phyloP scores from a whole-genome alignment of 768 basidiomycete genomes.

The Tremella yokohamensis region DNA sequence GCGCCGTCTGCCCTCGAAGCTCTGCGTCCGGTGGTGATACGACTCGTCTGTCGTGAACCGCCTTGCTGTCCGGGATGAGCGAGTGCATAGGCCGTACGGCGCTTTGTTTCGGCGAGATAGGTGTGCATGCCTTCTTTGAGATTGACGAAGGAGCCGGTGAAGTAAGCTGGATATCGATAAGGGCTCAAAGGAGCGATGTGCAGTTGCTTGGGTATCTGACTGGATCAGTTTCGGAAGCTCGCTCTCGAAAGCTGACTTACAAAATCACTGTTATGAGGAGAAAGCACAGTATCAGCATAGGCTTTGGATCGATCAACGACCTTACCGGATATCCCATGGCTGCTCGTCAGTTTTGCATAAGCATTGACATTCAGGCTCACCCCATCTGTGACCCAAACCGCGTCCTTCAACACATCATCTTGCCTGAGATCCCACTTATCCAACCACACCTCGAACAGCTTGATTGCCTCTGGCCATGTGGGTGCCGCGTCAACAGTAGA shows the following conservation, averaged over 20 bases:
- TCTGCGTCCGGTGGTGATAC: conserved; percentile 21
- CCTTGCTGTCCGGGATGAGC: conserved; percentile 19
- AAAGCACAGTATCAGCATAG: conserved; percentile 11
- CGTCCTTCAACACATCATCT: conserved; percentile 34
- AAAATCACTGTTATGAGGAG: conserved; percentile 35
- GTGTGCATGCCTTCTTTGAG: conserved; percentile 47
- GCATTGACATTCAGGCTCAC: conserved; percentile 20
- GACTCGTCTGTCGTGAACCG: conserved; percentile 14
- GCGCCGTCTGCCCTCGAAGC: conserved; percentile 23
- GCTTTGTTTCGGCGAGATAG: conserved; percentile 36
- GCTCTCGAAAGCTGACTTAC: conserved; percentile 19
- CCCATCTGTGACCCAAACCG: conserved; percentile 49
- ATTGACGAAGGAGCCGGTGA: conserved; percentile 46
- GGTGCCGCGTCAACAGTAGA: conserved; percentile 76
- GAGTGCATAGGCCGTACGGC: conserved; percentile 20
- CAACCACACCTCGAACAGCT: conserved; percentile 65
- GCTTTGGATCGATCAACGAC: neutral
- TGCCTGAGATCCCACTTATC: conserved; percentile 64
- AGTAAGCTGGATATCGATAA: conserved; percentile 35
- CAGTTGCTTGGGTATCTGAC: conserved; percentile 48
- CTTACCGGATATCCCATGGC: conserved; percentile 48
- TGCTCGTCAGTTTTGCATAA: conserved; percentile 3
- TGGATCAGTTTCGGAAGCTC: neutral
- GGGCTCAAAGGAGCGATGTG: conserved; percentile 42
- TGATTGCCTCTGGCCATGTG: conserved; percentile 66